Base-by-base conservation (phyloP, 306 rosid species). In the Acacia acuminata region DNA sequence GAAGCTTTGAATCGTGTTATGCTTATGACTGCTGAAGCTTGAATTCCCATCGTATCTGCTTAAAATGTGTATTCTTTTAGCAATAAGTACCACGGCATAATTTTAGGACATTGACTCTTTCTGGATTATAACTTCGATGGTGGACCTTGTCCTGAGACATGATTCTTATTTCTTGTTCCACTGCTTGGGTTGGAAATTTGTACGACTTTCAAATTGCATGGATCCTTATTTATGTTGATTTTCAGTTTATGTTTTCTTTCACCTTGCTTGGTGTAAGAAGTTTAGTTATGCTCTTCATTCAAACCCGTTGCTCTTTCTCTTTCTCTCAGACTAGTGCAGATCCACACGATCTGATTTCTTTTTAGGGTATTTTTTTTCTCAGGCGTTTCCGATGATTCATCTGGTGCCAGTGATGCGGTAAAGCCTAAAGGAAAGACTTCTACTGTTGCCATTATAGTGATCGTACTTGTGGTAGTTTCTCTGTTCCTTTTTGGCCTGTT, bases 371-470 rank as follows among this genome's bases (percentile, higher is more conserved):
- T 24, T 77, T 38, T 69, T 69, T 65, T 30, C 75, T 81, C 88
- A 92, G 97, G 90, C 66, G 75, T 88, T 83, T 84, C 86, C 50
- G 91, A 84, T 85, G 92, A 87, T 60, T 80, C 82, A 3, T 61
- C 82, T 34, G 85, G 69, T 84, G 66, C 88, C 48, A 86, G 85
- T 64, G 77, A 85, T 76, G 82, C 65, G 63, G 47, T 16, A 38
- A 77, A 83, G 48, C 63, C 53, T 7, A 77, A 79, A 45, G 79
- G 79, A 80, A 83, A 79, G 10, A 79, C 82, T 30, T 89, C 94
- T 40, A 77, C 77, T 0, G 83, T 89, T 44, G 42, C 80, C 65
- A 71, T 92, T 74, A 20, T 87, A 55, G 55, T 90, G 17, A 56
- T 92, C 75, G 90, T 47, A 50, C 40, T 89, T 53, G 88, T 82